Percentiles rank a stretch among this genome's conserved stretches.
Conservation (phyloP, 176 grass and related monocot genomes). For the Secale cereale region DNA sequence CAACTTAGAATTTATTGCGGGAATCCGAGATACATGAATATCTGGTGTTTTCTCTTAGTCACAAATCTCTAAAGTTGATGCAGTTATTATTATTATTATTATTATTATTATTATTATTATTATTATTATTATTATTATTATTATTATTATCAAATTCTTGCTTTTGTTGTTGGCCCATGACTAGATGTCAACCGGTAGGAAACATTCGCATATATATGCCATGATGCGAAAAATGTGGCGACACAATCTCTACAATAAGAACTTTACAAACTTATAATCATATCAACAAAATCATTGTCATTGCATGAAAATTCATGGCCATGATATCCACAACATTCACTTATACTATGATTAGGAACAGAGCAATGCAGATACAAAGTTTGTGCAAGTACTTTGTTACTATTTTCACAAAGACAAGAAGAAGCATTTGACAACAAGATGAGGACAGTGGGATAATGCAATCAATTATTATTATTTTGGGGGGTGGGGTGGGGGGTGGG, state of each 20-base stretch:
- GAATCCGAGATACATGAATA: background rate
- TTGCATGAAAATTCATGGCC: no score
- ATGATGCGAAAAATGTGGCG: background rate
- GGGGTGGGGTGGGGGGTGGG: no score
- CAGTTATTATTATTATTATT: no score
- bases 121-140: no score
- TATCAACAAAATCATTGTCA: no score
- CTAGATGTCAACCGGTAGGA: constrained; percentile 5
- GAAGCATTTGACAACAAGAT: background rate
- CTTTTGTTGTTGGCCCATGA: background rate
- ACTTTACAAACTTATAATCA: no score
- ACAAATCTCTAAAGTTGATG: constrained; percentile 6
- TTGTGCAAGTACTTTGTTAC: background rate
- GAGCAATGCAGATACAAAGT: background rate
- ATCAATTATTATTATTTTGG: no score
- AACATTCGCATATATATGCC: background rate
- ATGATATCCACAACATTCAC: no score
- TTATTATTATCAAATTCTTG: background rate
- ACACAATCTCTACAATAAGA: no score
- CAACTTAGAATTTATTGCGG: constrained; percentile 21
- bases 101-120: no score
- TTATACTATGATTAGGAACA: background rate
- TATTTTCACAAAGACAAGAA: background rate
- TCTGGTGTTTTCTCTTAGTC: background rate
- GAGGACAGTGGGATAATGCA: background rate